Percentiles rank a stretch among this genome's conserved stretches.
phyloP scores from a whole-genome alignment of 495 filamentous ascomycete genomes.

The Lophiostoma macrostomum region DNA sequence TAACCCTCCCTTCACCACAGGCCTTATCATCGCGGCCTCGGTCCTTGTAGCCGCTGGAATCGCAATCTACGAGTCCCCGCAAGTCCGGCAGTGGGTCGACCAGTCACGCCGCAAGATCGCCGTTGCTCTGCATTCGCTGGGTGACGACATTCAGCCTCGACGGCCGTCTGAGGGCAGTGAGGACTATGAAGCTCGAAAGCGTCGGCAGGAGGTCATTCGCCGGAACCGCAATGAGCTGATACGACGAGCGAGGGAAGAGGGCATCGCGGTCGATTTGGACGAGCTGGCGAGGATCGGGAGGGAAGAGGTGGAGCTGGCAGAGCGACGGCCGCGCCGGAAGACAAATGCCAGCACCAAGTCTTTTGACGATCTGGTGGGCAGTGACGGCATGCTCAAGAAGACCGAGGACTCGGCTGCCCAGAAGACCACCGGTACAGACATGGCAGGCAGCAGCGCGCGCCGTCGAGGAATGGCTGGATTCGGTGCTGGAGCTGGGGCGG shows the following conservation, averaged over 20 bases:
- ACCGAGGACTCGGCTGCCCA: slow-evolving; percentile 30
- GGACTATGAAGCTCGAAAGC: slow-evolving; percentile 65
- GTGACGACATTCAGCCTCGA: slow-evolving; percentile 67
- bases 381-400: slow-evolving; percentile 47
- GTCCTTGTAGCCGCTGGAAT: slow-evolving; percentile 78
- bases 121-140: slow-evolving; percentile 70
- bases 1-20: slow-evolving; percentile 44
- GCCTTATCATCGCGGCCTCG: slow-evolving; percentile 71
- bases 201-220: slow-evolving; percentile 70
- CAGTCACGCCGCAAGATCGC: slow-evolving; percentile 76
- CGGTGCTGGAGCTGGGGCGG: slow-evolving; percentile 46
- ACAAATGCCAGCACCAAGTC: slow-evolving; percentile 32
- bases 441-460: slow-evolving; percentile 38
- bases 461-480: slow-evolving; percentile 50
- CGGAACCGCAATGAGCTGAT: slow-evolving; percentile 51
- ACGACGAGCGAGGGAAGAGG: slow-evolving; percentile 42
- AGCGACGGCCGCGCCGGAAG: slow-evolving; percentile 1
- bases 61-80: slow-evolving; percentile 80
- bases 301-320: slow-evolving; percentile 26
- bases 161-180: slow-evolving; percentile 41
- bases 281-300: slow-evolving; percentile 30
- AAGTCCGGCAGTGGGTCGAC: slow-evolving; percentile 72
- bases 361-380: slow-evolving; percentile 57
- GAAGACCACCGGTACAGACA: slow-evolving; percentile 49
- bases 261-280: slow-evolving; percentile 46